Evolutionary conservation across 768 basidiomycete genomes (phyloP), one percentile per base, ranked within the genome.

Genomic region (Lepiota brunneoincarnata): DNA sequence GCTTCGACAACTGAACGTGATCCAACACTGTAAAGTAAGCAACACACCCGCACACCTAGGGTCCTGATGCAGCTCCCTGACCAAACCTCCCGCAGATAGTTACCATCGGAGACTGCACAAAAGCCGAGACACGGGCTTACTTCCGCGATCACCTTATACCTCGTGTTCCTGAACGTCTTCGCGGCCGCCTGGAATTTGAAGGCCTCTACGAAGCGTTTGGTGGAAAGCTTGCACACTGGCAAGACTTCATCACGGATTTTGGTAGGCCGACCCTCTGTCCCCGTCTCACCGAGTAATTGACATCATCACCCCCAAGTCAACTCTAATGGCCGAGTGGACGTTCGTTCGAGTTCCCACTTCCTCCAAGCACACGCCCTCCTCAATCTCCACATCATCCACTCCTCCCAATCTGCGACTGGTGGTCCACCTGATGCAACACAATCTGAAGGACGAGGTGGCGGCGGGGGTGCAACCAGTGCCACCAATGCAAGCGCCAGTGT

Each of bases 361-460:
- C 79, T 93, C 20, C 91, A 93, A 71, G 91, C 91, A 0, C 88
- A 93, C 55, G 78, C 89, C 0, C 73, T 91, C 1, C 79, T 93
- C 51, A 93, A 93, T 59, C 79, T 93, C 12, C 91, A 93, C 65
- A 87, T 93, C 66, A 89, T 93, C 49, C 90, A 93, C 61, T 86
- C 89, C 2, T 86, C 86, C 1, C 87, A 91, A 63, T 69, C 82
- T 0, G 64, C 78, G 0, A 67, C 70, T 2, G 60, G 64, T 45
- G 64, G 65, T 21, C 61, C 61, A 9, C 54, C 54, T 18, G 50
- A 54, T 61, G 69, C 47, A 69, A 67, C 54, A 47, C 40, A 17
- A 20, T 52, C 56, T 14, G 59, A 66, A 14, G 62, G 58, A 17
- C 56, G 55, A 20, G 46, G 53, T 6, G 36, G 51, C 41, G 21